Evolutionary conservation across 179 eudicot genomes (phyloP).

Genomic region (Silene vulgaris): DNA sequence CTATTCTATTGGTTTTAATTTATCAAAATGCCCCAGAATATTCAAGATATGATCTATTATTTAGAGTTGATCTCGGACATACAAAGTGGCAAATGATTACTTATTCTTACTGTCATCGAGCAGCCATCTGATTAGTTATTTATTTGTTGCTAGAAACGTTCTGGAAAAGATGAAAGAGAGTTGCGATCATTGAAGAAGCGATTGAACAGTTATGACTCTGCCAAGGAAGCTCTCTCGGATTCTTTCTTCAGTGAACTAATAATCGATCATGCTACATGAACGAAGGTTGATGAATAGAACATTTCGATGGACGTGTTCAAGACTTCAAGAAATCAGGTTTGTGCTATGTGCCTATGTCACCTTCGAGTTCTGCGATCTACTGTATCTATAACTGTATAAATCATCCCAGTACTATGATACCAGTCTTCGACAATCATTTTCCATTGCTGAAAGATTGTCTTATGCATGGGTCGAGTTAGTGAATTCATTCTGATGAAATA

Average conservation of each 20-base stretch:
- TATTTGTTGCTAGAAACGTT: slow-evolving; percentile 48
- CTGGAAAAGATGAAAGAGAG: slow-evolving; percentile 70
- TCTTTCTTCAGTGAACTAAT: slow-evolving; percentile 61
- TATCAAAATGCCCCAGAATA: not conserved
- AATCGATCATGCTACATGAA: slow-evolving; percentile 25
- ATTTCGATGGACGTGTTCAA: not conserved
- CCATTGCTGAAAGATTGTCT: too few relatives aligned
- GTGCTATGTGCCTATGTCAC: not conserved
- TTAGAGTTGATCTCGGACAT: not conserved
- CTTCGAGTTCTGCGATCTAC: not conserved
- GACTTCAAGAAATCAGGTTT: slow-evolving; percentile 7
- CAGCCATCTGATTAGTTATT: not conserved
- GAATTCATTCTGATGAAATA: not conserved
- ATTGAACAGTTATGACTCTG: slow-evolving; percentile 55
- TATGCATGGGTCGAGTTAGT: not conserved
- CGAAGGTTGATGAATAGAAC: not conserved
- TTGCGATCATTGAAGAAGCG: slow-evolving; percentile 80
- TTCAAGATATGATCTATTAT: not conserved
- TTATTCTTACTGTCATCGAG: not conserved
- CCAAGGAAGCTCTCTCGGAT: slow-evolving; percentile 61
- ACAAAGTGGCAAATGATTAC: not conserved
- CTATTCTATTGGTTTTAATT: not conserved
- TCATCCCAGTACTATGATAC: too few relatives aligned
- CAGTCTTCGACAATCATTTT: too few relatives aligned
- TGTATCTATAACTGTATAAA: not conserved